A percentile compares a stretch with the other conserved stretches of the same genome.
Conservation (phyloP, 1,284 basidiomycete genomes). For the Trametes polyzona region DNA sequence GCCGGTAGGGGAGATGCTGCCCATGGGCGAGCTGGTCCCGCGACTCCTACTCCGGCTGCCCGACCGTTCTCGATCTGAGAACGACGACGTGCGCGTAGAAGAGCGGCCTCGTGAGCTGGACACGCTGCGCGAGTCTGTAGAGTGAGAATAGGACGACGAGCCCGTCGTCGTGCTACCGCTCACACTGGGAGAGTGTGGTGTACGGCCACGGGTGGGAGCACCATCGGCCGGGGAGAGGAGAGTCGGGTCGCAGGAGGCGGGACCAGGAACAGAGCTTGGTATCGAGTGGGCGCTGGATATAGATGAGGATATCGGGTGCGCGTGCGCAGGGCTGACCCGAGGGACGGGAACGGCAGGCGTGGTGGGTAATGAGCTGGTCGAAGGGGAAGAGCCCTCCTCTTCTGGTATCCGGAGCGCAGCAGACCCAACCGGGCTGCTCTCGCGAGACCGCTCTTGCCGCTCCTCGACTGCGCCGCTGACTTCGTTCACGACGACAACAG, state of each 20-base stretch:
- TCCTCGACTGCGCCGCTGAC: conserved; percentile 40
- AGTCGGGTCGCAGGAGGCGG: conserved; percentile 22
- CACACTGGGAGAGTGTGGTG: conserved; percentile 30
- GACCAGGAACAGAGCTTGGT: conserved; percentile 18
- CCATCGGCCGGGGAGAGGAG: conserved; percentile 34
- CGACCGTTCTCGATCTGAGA: conserved; percentile 50
- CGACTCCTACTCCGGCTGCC: conserved; percentile 33
- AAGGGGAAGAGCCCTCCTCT: conserved; percentile 11
- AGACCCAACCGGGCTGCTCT: conserved; percentile 29
- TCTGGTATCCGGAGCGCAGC: conserved; percentile 11
- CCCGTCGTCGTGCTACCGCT: conserved; percentile 39
- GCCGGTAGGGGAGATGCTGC: conserved; percentile 64
- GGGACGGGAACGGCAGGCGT: conserved; percentile 27
- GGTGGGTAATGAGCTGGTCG: conserved; percentile 2
- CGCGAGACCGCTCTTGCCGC: conserved; percentile 35
- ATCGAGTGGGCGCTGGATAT: conserved; percentile 19
- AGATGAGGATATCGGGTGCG: conserved; percentile 18
- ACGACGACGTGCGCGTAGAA: conserved; percentile 52
- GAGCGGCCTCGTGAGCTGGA: conserved; percentile 52
- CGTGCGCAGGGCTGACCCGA: conserved; percentile 23
- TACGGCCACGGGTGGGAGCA: conserved; percentile 29
- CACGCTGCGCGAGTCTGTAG: conserved; percentile 35
- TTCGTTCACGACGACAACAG: conserved; percentile 39
- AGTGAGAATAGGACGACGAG: conserved; percentile 32
- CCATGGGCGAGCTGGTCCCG: conserved; percentile 51